Evolutionary conservation across 345 rosid species (phyloP).

Genomic region (sweet orange (Citrus sinensis)): DVS_A1.0 CM039163.1:44182001-44182500

Average conservation of each 20-base stretch:
- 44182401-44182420: background rate
- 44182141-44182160: too few relatives aligned
- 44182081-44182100: background rate
- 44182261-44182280: background rate
- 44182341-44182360: background rate
- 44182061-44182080: background rate
- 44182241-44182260: too few relatives aligned
- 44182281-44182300: background rate
- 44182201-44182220: background rate
- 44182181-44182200: background rate
- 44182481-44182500: background rate
- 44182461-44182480: too few relatives aligned
- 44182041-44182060: background rate
- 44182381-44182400: background rate
- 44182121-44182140: background rate
- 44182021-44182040: background rate
- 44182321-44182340: background rate
- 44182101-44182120: background rate
- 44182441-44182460: background rate
- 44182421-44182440: background rate
- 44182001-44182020: too few relatives aligned
- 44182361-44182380: background rate
- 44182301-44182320: background rate
- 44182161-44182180: background rate
- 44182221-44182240: background rate